phyloP scores from a whole-genome alignment of 2,329 filamentous ascomycete genomes.

The Pseudogymnoascus verrucosus region DNA sequence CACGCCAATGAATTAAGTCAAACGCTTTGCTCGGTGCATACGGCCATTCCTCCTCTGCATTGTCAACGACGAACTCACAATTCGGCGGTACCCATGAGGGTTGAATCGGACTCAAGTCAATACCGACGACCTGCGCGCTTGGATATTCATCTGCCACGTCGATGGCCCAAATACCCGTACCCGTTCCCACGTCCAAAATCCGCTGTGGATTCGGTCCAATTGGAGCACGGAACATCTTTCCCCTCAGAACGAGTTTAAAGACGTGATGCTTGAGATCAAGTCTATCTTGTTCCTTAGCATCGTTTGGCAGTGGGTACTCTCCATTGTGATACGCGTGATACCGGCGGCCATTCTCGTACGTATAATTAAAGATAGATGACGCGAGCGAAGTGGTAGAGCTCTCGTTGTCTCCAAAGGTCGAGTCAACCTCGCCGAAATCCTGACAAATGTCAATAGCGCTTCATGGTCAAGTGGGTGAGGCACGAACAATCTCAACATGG shows the following conservation, averaged over 20 bases:
- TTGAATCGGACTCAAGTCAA: conserved; percentile 21
- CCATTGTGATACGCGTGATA: conserved; percentile 31
- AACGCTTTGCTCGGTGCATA: conserved; percentile 29
- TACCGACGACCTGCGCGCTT: conserved; percentile 18
- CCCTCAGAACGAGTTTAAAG: conserved; percentile 18
- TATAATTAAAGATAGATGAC: conserved; percentile 16
- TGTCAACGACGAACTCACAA: conserved; percentile 26
- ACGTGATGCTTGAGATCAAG: conserved; percentile 21
- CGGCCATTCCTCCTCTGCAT: conserved; percentile 25
- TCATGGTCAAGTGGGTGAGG: not conserved
- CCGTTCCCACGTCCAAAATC: conserved; percentile 27
- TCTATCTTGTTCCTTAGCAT: conserved; percentile 23
- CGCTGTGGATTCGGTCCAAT: conserved; percentile 20
- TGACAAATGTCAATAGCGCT: not conserved
- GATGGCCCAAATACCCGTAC: conserved; percentile 34
- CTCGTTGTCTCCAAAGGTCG: not conserved
- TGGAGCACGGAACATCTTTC: conserved; percentile 22
- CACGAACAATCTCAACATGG: conserved; percentile 5
- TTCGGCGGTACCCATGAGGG: conserved; percentile 22
- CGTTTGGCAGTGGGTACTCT: conserved; percentile 22
- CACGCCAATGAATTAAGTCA: conserved; percentile 27
- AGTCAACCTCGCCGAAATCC: conserved; percentile 8
- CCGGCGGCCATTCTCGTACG: conserved; percentile 19
- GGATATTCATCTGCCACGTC: conserved; percentile 20
- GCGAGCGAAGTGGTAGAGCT: conserved; percentile 13